Base-by-base conservation (phyloP, 352 stramenopile species). In the Phytophthora uliginosa region DNA sequence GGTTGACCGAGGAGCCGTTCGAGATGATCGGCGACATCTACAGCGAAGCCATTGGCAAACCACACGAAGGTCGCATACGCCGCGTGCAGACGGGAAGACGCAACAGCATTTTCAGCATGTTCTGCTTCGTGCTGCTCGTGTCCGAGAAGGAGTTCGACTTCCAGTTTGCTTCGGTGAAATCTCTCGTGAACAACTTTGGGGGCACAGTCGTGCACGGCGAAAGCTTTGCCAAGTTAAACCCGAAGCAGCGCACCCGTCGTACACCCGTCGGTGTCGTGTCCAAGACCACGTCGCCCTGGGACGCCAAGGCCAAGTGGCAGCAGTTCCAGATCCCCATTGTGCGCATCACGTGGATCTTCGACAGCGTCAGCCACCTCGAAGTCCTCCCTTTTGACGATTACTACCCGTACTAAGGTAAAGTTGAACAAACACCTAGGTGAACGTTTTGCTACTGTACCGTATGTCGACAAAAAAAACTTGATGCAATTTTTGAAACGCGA, bases 371-470 rank as follows among this genome's bases (percentile, higher is more conserved):
- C 65, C 77, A 96, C 71, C 76, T 95, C 20, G 81, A 92, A 71
- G 81, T 95, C 42, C 79, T 95, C 26, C 84, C 90, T 12, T 97
- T 93, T 61, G 88, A 95, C 59, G 88, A 96, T 62, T 97, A 96
- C 55, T 95, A 95, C 59, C 90, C 90, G 53, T 97, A 95, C 65
- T 95, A 75, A 63, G 34, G 71, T 34, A 3, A n/a, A 42, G 38
- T 20, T 24, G 6, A 65, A 8, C 36, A 52, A 53, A 22, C n/a
- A 47, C 26, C 28, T 57, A 56, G 15, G 9, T 22, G 9, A 42
- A 17, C 36, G 4, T 52, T 48, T 53, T 22, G 42, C 18, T 50
- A 15, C 12, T 40, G 33, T 60, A 57, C 45, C 45, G 47, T 59
- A 38, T 51, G 17, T 28, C 10, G 15, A 53, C 20, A 52, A 26